Base-by-base conservation (phyloP, 495 filamentous ascomycete species). In the Talaromyces borbonicus region DNA sequence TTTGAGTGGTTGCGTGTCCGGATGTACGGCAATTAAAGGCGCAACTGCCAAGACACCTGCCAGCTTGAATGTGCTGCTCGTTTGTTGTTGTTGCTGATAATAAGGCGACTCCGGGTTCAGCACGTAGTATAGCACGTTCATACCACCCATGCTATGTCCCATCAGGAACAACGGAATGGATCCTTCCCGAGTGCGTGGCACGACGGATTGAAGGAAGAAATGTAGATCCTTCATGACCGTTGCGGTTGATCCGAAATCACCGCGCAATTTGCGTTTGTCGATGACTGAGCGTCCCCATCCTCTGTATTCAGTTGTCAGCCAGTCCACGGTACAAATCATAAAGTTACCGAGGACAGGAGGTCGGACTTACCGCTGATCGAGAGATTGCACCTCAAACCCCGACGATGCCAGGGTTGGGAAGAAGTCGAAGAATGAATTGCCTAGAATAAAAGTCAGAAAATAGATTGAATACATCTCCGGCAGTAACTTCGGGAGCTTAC, bases 91-190 rank as follows among this genome's bases (percentile, higher is more conserved):
- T 46, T 60, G 39, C n/a, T 54, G 36, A 43, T 52, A 31, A 53
- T 59, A 51, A 44, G 38, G 59, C 48, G 31, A 56, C 24, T 40
- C 46, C 20, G 46, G 50, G 12, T 49, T 48, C 1, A 58, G 49
- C 15, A 66, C 62, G 48, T 75, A 81, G 37, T 61, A 62, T 3
- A 90, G 63, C 11, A 79, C 76, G 52, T 88, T 67, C 12, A 74
- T 84, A 36, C 90, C 89, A 58, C 89, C 89, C 81, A 83, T 87
- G 29, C 81, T 86, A 63, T 94, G 88, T 41, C 88, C 88, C 59
- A 87, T 76, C n/a, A 95, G 72, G 64, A 95, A 95, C 15, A 90
- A 58, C 0, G 89, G 87, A 4, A 74, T 53, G 5, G 56, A 52
- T 9, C 56, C 39, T 43, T 47, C 50, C 37, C 51, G 33, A 12